Evolutionary conservation across 495 filamentous ascomycete genomes (phyloP).

Genomic region (Neurospora sp.): DNA sequence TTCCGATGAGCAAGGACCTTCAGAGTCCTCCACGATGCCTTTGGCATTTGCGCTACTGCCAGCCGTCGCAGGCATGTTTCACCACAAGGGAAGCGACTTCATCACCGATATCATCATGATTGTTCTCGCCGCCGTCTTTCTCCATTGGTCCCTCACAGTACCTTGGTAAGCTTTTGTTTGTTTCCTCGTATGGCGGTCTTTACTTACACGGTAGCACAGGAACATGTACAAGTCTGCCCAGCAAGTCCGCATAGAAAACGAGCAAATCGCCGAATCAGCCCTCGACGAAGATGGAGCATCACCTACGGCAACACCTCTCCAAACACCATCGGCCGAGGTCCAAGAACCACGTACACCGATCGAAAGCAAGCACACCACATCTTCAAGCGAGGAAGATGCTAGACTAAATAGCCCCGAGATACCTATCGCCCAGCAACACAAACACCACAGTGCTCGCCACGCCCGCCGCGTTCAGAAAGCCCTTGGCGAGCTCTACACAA

Average conservation of each 20-base stretch:
- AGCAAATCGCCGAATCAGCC: conserved; percentile 34
- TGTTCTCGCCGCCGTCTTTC: conserved; percentile 66
- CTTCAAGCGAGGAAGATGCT: background rate
- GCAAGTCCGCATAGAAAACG: conserved; percentile 40
- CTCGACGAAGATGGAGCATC: conserved; percentile 30
- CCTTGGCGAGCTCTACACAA: conserved; percentile 54
- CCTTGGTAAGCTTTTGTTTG: conserved; percentile 58
- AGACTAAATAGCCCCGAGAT: background rate
- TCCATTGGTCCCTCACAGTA: conserved; percentile 86
- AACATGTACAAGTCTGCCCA: conserved; percentile 86
- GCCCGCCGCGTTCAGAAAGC: conserved; percentile 25
- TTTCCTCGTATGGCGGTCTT: background rate
- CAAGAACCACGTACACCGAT: background rate
- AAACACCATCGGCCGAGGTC: background rate
- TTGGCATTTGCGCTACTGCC: conserved; percentile 76
- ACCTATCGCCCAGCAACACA: background rate
- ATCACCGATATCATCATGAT: conserved; percentile 80
- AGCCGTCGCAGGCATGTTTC: conserved; percentile 73
- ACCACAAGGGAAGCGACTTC: conserved; percentile 70
- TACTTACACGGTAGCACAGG: conserved; percentile 36
- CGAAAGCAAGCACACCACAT: background rate
- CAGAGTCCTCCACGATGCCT: conserved; percentile 62
- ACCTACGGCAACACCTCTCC: background rate
- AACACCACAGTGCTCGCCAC: background rate
- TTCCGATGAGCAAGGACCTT: conserved; percentile 10